A percentile compares a stretch with the other conserved stretches of the same genome.
Evolutionary conservation across 2,329 filamentous ascomycete species (phyloP).

Genomic region (Juglanconis oblonga): DNA sequence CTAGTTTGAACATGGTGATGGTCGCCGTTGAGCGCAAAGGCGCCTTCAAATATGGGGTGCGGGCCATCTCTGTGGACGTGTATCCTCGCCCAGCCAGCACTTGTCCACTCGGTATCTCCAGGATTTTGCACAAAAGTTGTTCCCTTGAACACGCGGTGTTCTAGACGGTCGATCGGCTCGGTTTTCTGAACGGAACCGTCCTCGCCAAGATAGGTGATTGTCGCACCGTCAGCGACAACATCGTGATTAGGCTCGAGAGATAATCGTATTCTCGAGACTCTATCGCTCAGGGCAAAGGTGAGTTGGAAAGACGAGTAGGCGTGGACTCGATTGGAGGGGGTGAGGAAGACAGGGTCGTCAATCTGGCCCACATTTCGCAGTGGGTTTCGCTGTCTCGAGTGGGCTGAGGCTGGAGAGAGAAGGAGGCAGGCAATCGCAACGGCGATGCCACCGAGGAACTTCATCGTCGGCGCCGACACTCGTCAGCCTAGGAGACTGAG

Average conservation of each 20-base stretch:
- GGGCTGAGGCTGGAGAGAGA: constrained; percentile 42
- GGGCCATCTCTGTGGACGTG: constrained; percentile 73
- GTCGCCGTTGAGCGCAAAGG: constrained; percentile 76
- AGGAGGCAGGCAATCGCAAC: constrained; percentile 22
- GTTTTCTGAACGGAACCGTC: constrained; percentile 66
- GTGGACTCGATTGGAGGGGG: constrained; percentile 71
- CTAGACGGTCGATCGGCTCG: constrained; percentile 68
- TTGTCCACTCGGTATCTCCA: constrained; percentile 65
- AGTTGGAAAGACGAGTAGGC: constrained; percentile 82
- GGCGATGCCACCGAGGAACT: constrained; percentile 9
- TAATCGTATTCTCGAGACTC: constrained; percentile 70
- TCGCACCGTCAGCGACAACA: constrained; percentile 73
- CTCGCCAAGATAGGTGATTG: constrained; percentile 66
- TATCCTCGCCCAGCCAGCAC: constrained; percentile 84
- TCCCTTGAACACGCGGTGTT: constrained; percentile 84
- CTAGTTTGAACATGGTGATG: constrained; percentile 83
- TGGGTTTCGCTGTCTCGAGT: constrained; percentile 73
- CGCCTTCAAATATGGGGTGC: constrained; percentile 82
- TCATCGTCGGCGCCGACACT: constrained; percentile 13
- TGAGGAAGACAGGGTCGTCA: constrained; percentile 65
- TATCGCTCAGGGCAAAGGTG: constrained; percentile 69
- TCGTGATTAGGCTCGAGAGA: constrained; percentile 88
- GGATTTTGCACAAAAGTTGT: constrained; percentile 66
- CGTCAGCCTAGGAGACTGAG: background rate
- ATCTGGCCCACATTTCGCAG: constrained; percentile 71